These are phyloP conservation scores for Xylaria sp. DNA, from an alignment of 2,329 filamentous ascomycete species.

Conservation along the genomic window DNA sequence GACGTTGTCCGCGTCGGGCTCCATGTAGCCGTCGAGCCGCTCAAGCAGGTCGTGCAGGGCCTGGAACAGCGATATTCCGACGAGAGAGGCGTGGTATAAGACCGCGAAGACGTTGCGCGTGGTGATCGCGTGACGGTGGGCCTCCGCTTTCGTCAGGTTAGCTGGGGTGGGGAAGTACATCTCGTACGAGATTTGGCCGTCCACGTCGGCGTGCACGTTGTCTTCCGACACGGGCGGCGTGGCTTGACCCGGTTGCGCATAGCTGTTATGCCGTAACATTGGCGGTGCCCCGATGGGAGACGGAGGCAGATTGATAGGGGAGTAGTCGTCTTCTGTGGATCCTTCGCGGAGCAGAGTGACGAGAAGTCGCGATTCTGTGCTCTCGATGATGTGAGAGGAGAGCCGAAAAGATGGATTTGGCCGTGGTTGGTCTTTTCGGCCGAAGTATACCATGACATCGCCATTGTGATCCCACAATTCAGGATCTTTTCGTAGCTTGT, in stretches of 20 bases:
- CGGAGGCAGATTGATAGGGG: slow-evolving; percentile 52
- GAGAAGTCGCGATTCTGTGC: slow-evolving; percentile 64
- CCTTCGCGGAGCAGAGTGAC: slow-evolving; percentile 65
- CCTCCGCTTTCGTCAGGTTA: slow-evolving; percentile 58
- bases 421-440: slow-evolving; percentile 56
- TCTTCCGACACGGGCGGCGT: slow-evolving; percentile 60
- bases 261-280: slow-evolving; percentile 51
- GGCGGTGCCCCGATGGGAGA: slow-evolving; percentile 56
- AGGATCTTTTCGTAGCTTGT: slow-evolving; percentile 67
- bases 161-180: slow-evolving; percentile 70
- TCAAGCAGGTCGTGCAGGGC: slow-evolving; percentile 70
- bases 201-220: slow-evolving; percentile 54
- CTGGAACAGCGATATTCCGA: slow-evolving; percentile 71
- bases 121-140: slow-evolving; percentile 69
- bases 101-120: slow-evolving; percentile 76
- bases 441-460: slow-evolving; percentile 67
- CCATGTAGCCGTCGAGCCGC: slow-evolving; percentile 68
- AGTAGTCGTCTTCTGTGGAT: slow-evolving; percentile 58
- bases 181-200: slow-evolving; percentile 68
- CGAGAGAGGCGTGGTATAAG: slow-evolving; percentile 70
- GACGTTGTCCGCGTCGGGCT: slow-evolving; percentile 65
- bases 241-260: slow-evolving; percentile 50
- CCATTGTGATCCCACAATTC: slow-evolving; percentile 71
- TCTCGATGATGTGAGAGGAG: slow-evolving; percentile 68
- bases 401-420: slow-evolving; percentile 66